phyloP scores from a whole-genome alignment of 2,329 filamentous ascomycete genomes.

The Cadophora sp. region DNA sequence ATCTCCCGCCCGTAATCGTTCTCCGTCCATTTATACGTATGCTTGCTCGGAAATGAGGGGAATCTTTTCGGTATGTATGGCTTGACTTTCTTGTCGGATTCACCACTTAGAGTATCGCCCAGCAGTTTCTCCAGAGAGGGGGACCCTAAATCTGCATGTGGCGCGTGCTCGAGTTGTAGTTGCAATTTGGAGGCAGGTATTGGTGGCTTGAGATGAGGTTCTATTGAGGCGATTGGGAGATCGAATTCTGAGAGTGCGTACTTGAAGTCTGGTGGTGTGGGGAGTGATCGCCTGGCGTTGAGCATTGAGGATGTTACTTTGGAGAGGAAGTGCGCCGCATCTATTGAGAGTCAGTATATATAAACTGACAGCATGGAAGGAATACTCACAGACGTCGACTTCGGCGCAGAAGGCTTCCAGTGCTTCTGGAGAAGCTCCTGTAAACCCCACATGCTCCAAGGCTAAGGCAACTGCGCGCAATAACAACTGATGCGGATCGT shows the following conservation, averaged over 20 bases:
- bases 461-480: conserved; percentile 62
- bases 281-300: conserved; percentile 53
- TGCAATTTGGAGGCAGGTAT: conserved; percentile 48
- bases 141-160: conserved; percentile 49
- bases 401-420: conserved; percentile 63
- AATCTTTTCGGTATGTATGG: conserved; percentile 64
- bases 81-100: conserved; percentile 61
- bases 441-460: conserved; percentile 65
- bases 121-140: conserved; percentile 47
- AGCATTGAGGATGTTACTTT: conserved; percentile 43
- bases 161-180: conserved; percentile 45
- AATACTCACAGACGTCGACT: conserved; percentile 62
- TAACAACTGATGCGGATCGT: conserved; percentile 47
- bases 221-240: conserved; percentile 57
- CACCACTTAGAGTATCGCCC: conserved; percentile 63
- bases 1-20: conserved; percentile 53
- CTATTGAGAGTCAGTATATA: conserved; percentile 36
- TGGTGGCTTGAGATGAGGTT: conserved; percentile 63
- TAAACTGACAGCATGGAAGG: background rate
- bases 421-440: conserved; percentile 59
- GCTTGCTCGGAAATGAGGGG: conserved; percentile 67
- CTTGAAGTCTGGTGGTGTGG: conserved; percentile 64
- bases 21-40: conserved; percentile 68
- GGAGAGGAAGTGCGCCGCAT: conserved; percentile 42
- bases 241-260: conserved; percentile 59